phyloP scores from a whole-genome alignment of 192 early-diverging fungal species.

The Podila minutissima region DNA sequence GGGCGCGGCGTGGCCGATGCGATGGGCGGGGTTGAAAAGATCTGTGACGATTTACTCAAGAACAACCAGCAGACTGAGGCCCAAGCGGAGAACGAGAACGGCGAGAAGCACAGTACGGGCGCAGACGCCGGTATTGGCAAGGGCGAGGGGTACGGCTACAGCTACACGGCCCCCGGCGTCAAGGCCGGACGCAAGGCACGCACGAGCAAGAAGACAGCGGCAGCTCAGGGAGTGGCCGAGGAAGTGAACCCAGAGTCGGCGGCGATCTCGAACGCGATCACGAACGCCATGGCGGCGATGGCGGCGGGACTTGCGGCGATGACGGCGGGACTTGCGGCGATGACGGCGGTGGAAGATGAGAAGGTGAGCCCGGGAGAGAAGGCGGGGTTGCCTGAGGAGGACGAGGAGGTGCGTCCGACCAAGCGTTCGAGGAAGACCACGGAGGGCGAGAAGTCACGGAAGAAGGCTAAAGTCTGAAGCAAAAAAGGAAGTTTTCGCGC shows the following conservation, averaged over 20 bases:
- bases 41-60: slow-evolving; percentile 42
- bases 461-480: no score
- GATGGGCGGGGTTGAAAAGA: slow-evolving; percentile 48
- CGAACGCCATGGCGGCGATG: slow-evolving; percentile 49
- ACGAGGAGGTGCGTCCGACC: no score
- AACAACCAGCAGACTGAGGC: slow-evolving; percentile 22
- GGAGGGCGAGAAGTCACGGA: no score
- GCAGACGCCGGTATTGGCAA: slow-evolving; percentile 44
- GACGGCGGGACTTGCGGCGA: slow-evolving; percentile 38
- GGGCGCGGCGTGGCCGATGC: slow-evolving; percentile 47
- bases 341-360: slow-evolving; percentile 43
- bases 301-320: slow-evolving; percentile 41
- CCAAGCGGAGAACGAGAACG: slow-evolving; percentile 13
- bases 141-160: slow-evolving; percentile 46
- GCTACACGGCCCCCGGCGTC: slow-evolving; percentile 19
- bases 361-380: neutral
- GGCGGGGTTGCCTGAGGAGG: no score
- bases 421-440: no score
- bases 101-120: slow-evolving; percentile 10
- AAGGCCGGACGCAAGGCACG: neutral
- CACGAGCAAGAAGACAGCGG: neutral
- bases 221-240: slow-evolving; percentile 1
- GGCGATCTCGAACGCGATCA: slow-evolving; percentile 32
- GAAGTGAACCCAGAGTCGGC: slow-evolving; percentile 22
- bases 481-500: no score